Evolutionary conservation across 2,329 filamentous ascomycete species (phyloP).

Genomic region (Drechmeria coniospora): DNA sequence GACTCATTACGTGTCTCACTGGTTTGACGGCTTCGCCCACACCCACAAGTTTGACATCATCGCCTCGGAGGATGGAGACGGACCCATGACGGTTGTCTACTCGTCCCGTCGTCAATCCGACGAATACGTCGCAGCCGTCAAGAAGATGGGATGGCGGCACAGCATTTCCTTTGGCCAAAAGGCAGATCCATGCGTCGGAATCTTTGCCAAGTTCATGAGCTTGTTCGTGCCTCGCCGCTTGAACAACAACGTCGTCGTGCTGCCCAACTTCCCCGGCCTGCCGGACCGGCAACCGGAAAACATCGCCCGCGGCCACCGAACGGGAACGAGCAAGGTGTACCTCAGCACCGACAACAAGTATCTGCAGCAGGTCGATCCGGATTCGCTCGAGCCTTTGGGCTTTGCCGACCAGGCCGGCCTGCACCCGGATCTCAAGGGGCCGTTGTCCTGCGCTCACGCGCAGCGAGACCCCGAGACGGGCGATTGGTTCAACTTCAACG

Average conservation of each 20-base stretch:
- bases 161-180: slow-evolving; percentile 54
- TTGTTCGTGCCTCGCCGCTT: slow-evolving; percentile 28
- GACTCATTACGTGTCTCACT: slow-evolving; percentile 51
- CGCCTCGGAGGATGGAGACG: slow-evolving; percentile 15
- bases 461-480: slow-evolving; percentile 57
- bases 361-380: slow-evolving; percentile 49
- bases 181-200: slow-evolving; percentile 56
- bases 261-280: slow-evolving; percentile 47
- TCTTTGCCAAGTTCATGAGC: slow-evolving; percentile 58
- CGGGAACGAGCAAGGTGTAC: slow-evolving; percentile 10
- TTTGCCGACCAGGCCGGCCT: slow-evolving; percentile 42
- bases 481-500: slow-evolving; percentile 70
- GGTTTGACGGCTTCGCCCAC: slow-evolving; percentile 67
- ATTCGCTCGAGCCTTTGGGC: slow-evolving; percentile 58
- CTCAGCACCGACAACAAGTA: slow-evolving; percentile 30
- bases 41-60: slow-evolving; percentile 59
- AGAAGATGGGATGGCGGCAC: slow-evolving; percentile 39
- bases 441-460: slow-evolving; percentile 54
- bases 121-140: slow-evolving; percentile 42
- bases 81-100: slow-evolving; percentile 39
- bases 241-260: slow-evolving; percentile 51
- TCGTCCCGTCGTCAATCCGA: slow-evolving; percentile 57
- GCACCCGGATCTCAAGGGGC: slow-evolving; percentile 53
- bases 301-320: slow-evolving; percentile 16
- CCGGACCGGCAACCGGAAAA: slow-evolving; percentile 4